Evolutionary conservation across 345 rosid species (phyloP).

Genomic region (Cardamine resedifolia): DNA sequence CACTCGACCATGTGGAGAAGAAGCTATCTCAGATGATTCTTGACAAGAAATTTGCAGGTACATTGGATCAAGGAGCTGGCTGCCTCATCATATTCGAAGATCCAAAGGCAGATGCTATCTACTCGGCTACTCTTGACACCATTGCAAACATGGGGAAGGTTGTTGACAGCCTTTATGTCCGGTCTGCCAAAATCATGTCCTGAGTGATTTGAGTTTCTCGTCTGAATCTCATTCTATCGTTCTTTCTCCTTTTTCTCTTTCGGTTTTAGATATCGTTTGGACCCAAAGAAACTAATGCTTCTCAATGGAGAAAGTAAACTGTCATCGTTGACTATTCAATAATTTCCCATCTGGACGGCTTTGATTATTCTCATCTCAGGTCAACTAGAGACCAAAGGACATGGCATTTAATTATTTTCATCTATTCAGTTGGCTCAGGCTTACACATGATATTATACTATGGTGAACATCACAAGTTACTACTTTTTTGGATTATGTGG

Average conservation of each 20-base stretch:
- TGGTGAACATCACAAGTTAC: too few relatives aligned
- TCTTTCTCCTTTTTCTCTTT: background rate
- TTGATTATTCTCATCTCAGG: too few relatives aligned
- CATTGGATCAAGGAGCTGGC: conserved; percentile 95
- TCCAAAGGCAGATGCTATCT: conserved; percentile 86
- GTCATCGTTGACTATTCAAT: conserved; percentile 17
- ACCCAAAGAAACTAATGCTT: conserved; percentile 23
- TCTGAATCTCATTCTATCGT: conserved; percentile 13
- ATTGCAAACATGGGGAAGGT: conserved; percentile 91
- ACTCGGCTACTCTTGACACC: conserved; percentile 83
- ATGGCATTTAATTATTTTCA: too few relatives aligned
- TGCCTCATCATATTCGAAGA: conserved; percentile 89
- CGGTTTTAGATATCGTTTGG: conserved; percentile 19
- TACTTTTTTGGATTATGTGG: too few relatives aligned
- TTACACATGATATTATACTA: too few relatives aligned
- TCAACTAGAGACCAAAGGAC: too few relatives aligned
- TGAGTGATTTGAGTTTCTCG: conserved; percentile 17
- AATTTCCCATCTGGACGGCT: too few relatives aligned
- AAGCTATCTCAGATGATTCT: conserved; percentile 94
- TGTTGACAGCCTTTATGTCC: conserved; percentile 90
- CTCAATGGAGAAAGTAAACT: too few relatives aligned
- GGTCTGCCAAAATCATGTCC: conserved; percentile 95
- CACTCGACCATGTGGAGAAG: conserved; percentile 81
- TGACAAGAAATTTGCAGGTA: conserved; percentile 96
- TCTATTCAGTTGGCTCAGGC: too few relatives aligned